Conservation (phyloP, 176 grass and related monocot species). For the Avena sativa region DNA sequence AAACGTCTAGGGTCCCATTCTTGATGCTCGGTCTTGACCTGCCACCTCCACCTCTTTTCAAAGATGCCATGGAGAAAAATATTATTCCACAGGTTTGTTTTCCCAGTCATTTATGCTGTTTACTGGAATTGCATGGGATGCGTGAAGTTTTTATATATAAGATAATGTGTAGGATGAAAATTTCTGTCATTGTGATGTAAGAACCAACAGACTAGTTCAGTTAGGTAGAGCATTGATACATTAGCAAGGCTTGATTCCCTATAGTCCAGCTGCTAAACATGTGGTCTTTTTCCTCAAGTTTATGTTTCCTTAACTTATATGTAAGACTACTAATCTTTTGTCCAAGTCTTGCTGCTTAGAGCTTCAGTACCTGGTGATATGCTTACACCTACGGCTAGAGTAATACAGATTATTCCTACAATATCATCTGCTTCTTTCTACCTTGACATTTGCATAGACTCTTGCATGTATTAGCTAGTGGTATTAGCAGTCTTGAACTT, state of each 20-base stretch:
- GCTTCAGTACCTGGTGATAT: not conserved
- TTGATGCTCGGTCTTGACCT: slow-evolving; percentile 97
- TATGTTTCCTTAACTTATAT: slow-evolving; percentile 17
- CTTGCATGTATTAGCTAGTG: slow-evolving; percentile 1
- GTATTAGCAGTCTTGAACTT: not conserved
- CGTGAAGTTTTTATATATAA: slow-evolving; percentile 8
- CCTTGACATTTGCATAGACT: not conserved
- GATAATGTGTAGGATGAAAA: not conserved
- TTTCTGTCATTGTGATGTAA: slow-evolving; percentile 8
- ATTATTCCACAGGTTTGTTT: slow-evolving; percentile 93
- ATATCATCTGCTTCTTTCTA: not conserved
- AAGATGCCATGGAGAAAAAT: slow-evolving; percentile 99
- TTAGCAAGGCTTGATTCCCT: not conserved
- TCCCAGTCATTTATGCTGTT: slow-evolving; percentile 3
- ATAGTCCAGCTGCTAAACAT: not conserved
- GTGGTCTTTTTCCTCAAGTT: not conserved
- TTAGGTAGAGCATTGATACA: not conserved
- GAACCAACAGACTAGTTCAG: slow-evolving; percentile 2
- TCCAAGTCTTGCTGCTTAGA: not conserved
- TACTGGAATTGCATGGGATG: not conserved
- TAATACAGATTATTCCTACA: not conserved
- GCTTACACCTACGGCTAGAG: not conserved
- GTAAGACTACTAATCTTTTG: not conserved
- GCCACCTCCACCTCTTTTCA: slow-evolving; percentile 96
- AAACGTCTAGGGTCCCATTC: slow-evolving; percentile 86